Evolutionary conservation across 768 basidiomycete genomes (phyloP), one percentile per base, ranked within the genome.

Genomic region (Naganishia vaughanmartiniae): DNA sequence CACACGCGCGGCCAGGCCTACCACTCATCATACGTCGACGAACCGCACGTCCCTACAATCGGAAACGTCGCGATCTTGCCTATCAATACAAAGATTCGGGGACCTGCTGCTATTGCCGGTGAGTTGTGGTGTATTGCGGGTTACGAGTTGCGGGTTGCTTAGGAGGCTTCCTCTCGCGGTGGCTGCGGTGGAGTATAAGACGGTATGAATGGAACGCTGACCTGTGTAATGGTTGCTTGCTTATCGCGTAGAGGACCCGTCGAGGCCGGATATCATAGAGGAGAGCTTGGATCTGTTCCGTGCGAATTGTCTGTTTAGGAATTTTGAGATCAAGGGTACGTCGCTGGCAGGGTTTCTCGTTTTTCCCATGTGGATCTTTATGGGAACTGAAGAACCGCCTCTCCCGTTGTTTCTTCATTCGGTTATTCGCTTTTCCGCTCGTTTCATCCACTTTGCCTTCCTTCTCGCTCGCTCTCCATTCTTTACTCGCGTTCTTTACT

Each of bases 301-400:
- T 67, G 94, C 95, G 78, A 99, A 99, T 83, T 96, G 94, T 45
- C 89, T 99, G 72, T 99, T 99, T 84, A 90, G 96, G 78, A 98
- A 98, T 84, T 99, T 98, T 77, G 96, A 99, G 85, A 98, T 99
- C 87, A 95, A 97, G 81, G 94, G 80, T 76, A 31, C 30, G 68
- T 45, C 19, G 65, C 51, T 6, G 34, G 39, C 34, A 36, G 34
- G 34, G 34, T 4, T 36, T 36, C n/a, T 36, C 34, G 34, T 36
- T 12, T 5, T 36, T 36, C 6, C 34, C 4, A 5, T 36, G 34
- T 12, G 12, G 34, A 36, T 36, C 6, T 4, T 36, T 4, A 12
- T 36, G 34, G 4, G 34, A 12, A 5, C 6, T 36, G 34, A 12
- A 36, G 4, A 36, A 36, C 12, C 34, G 34, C 4, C 12, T 4